Conservation (phyloP, 495 filamentous ascomycete genomes). For the Neurospora sp. region DNA sequence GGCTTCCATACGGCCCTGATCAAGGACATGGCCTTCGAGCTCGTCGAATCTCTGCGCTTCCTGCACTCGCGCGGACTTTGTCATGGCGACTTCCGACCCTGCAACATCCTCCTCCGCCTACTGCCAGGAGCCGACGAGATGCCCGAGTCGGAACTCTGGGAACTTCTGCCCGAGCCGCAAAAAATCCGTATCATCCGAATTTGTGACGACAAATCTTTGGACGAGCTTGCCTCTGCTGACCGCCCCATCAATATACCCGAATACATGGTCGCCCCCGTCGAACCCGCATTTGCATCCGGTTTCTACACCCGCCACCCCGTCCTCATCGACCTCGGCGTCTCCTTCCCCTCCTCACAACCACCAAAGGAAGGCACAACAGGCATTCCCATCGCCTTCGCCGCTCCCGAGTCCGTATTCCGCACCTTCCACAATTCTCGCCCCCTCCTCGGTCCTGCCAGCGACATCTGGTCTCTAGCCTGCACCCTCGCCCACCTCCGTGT, state of each 20-base stretch:
- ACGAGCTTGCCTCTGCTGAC: neutral
- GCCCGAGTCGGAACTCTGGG: constrained; percentile 3
- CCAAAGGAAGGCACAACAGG: constrained; percentile 2
- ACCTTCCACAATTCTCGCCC: neutral
- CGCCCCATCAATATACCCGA: constrained; percentile 1
- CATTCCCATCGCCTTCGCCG: constrained; percentile 7
- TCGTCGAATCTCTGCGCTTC: neutral
- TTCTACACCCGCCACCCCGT: constrained; percentile 7
- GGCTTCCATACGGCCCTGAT: constrained; percentile 1
- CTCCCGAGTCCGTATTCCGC: constrained; percentile 15
- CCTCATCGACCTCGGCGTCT: constrained; percentile 22
- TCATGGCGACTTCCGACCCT: neutral
- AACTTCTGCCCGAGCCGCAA: constrained; percentile 5
- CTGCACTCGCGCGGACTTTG: neutral
- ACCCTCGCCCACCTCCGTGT: constrained; percentile 10
- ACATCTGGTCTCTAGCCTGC: constrained; percentile 21
- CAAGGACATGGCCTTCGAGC: neutral
- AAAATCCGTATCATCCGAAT: neutral
- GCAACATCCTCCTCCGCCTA: constrained; percentile 3
- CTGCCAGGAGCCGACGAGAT: constrained; percentile 17
- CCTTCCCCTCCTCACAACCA: neutral
- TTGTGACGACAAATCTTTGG: neutral
- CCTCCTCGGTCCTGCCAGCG: constrained; percentile 3
- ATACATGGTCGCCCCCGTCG: constrained; percentile 8
- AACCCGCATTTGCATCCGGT: neutral